Conservation (phyloP, 345 rosid genomes). For the Pistacia vera region DNA sequence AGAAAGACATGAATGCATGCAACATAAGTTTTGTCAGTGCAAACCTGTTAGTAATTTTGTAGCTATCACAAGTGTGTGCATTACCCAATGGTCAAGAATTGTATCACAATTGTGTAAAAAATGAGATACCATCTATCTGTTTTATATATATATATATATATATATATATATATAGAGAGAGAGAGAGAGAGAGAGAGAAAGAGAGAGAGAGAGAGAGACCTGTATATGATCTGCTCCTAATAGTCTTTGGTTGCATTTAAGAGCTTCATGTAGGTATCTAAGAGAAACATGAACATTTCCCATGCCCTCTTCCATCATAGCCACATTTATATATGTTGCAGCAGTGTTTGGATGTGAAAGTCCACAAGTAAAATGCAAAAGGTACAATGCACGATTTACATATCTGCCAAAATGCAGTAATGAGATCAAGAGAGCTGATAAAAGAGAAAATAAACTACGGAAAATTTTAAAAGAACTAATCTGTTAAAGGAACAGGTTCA, state of each 20-base stretch:
- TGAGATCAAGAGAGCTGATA: constrained; percentile 20
- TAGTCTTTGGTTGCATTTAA: constrained; percentile 73
- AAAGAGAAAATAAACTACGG: constrained; percentile 4
- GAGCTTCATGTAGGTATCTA: constrained; percentile 72
- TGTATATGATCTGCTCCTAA: constrained; percentile 73
- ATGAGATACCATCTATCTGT: background rate
- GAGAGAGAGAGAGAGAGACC: constrained; percentile 36
- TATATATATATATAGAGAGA: too few species aligned
- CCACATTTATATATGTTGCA: constrained; percentile 70
- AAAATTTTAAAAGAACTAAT: background rate
- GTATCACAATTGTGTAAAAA: background rate
- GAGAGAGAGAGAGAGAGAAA: background rate
- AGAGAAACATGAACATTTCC: constrained; percentile 78
- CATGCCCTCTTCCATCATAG: constrained; percentile 85
- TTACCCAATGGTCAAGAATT: background rate
- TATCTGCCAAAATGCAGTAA: constrained; percentile 42
- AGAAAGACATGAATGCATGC: background rate
- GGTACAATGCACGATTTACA: constrained; percentile 68
- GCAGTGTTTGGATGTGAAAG: constrained; percentile 77
- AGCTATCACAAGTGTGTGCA: background rate
- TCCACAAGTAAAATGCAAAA: constrained; percentile 75
- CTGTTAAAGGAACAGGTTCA: background rate
- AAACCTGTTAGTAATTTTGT: too few species aligned
- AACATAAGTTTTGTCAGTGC: background rate
- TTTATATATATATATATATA: background rate